A percentile compares a stretch with the other conserved stretches of the same genome.
Conservation (phyloP, 164 flowering plant species). For the Stephania cephalantha region DNA sequence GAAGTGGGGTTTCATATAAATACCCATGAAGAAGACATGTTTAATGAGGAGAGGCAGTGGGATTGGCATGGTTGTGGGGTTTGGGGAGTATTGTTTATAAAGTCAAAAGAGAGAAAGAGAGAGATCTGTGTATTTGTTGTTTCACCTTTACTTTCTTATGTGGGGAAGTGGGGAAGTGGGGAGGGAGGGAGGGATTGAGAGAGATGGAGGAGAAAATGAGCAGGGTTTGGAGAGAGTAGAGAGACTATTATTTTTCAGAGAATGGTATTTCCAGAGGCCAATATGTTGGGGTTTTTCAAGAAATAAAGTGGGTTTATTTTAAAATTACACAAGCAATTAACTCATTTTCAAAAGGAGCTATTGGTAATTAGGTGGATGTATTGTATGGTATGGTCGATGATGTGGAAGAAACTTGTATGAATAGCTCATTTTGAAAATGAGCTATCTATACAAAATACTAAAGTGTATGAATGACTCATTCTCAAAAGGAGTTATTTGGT, state of each 20-base stretch:
- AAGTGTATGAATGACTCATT: no score
- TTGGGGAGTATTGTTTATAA: not conserved
- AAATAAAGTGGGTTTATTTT: no score
- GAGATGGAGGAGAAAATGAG: not conserved
- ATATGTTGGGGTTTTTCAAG: no score
- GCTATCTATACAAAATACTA: no score
- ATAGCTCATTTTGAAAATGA: no score
- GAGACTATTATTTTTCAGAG: not conserved
- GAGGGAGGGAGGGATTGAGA: no score
- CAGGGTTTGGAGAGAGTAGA: not conserved
- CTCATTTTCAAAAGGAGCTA: no score
- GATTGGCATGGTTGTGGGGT: not conserved
- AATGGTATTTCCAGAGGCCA: not conserved
- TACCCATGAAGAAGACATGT: not conserved
- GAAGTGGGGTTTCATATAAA: not conserved
- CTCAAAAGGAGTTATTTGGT: no score
- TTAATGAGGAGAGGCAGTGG: not conserved
- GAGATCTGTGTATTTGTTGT: slow-evolving; percentile 1
- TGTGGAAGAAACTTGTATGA: no score
- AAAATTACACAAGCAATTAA: no score
- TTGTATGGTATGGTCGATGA: no score
- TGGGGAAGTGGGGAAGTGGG: not conserved
- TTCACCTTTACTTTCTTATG: not conserved
- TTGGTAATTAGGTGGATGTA: no score
- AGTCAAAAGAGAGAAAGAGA: not conserved